A percentile compares a stretch with the other conserved stretches of the same genome.
These are phyloP conservation scores for Clavispora carvajalis DNA, from an alignment of 805 yeast genomes.

Conservation along the genomic window DNA sequence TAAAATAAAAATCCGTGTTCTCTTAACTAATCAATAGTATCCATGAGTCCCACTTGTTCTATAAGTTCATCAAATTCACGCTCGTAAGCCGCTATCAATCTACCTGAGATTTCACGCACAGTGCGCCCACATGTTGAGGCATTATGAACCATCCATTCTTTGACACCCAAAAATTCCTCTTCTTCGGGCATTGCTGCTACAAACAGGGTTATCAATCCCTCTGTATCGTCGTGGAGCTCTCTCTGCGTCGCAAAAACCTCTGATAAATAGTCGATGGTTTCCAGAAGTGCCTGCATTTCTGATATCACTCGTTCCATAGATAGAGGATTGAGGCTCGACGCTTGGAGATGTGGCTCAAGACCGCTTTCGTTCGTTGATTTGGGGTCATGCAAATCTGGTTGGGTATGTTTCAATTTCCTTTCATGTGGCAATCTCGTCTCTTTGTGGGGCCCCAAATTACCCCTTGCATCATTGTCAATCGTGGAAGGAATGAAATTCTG, in stretches of 20 bases:
- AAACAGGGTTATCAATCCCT: conserved; percentile 60
- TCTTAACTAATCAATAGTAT: conserved; percentile 11
- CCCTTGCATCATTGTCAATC: neutral
- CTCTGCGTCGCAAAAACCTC: conserved; percentile 31
- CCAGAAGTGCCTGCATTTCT: conserved; percentile 22
- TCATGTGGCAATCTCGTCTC: neutral
- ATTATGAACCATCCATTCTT: conserved; percentile 59
- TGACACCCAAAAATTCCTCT: conserved; percentile 64
- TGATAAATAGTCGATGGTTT: conserved; percentile 30
- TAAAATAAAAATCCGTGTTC: too few species aligned
- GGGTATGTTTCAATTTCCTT: neutral
- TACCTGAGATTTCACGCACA: conserved; percentile 41
- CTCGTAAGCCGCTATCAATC: conserved; percentile 44
- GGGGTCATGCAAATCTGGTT: too few species aligned
- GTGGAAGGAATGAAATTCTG: neutral
- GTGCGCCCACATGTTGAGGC: conserved; percentile 50
- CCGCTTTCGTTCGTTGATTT: too few species aligned
- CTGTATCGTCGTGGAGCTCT: conserved; percentile 54
- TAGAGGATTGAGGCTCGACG: neutral
- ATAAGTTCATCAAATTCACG: conserved; percentile 50
- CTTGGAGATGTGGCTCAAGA: too few species aligned
- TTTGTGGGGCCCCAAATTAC: neutral
- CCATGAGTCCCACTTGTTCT: conserved; percentile 27
- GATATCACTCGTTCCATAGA: conserved; percentile 3
- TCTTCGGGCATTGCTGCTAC: conserved; percentile 64